Conservation (phyloP, 176 grass and related monocot species). For the Echinochloa phyllopogon region DNA sequence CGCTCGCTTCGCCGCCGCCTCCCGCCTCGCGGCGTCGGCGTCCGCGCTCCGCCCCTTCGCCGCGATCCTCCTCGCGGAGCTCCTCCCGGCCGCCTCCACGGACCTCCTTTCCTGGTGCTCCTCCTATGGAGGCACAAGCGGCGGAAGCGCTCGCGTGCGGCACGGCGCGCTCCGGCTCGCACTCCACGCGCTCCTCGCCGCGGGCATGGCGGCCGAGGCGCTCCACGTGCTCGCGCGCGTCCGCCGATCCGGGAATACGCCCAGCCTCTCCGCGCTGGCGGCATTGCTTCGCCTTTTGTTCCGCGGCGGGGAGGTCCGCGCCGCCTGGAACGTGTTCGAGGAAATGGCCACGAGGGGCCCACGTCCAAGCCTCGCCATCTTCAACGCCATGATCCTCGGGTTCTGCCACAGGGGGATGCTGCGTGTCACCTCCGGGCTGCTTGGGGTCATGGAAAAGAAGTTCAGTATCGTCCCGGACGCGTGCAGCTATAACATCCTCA, state of each 20-base stretch:
- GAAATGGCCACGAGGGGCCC: constrained; percentile 73
- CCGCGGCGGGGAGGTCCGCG: constrained; percentile 49
- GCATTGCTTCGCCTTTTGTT: constrained; percentile 67
- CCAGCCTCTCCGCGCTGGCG: constrained; percentile 57
- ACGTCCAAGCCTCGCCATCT: constrained; percentile 54
- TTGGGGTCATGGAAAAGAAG: constrained; percentile 62
- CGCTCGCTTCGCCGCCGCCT: constrained; percentile 59
- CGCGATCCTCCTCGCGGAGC: constrained; percentile 50
- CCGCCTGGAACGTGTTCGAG: constrained; percentile 86
- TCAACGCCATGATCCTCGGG: constrained; percentile 84
- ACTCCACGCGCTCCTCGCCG: constrained; percentile 73
- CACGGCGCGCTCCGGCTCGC: constrained; percentile 60
- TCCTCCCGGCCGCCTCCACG: constrained; percentile 28
- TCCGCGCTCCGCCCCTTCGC: constrained; percentile 53
- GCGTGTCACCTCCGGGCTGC: constrained; percentile 44
- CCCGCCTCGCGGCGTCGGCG: constrained; percentile 47
- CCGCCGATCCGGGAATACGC: constrained; percentile 39
- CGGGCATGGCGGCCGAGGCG: constrained; percentile 66
- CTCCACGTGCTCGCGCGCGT: constrained; percentile 48
- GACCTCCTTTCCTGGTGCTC: constrained; percentile 53
- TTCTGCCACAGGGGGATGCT: constrained; percentile 68
- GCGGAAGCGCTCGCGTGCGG: background rate
- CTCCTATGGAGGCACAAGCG: background rate
- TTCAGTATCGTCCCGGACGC: constrained; percentile 56
- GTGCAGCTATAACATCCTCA: constrained; percentile 86